Evolutionary conservation across 306 rosid species (phyloP).

Genomic region (Adenanthera pavonina): DNA sequence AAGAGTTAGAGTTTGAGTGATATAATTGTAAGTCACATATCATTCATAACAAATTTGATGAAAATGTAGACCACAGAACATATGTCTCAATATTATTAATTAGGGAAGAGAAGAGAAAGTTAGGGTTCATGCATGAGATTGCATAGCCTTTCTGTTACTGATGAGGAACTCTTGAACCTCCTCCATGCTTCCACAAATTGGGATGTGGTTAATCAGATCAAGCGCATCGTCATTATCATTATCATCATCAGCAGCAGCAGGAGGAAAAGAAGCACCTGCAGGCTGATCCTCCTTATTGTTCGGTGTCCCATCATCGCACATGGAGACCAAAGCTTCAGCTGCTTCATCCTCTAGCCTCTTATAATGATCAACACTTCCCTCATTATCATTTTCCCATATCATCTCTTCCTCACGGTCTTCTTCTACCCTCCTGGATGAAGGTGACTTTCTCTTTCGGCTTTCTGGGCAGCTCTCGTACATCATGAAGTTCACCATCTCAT

Average conservation of each 20-base stretch:
- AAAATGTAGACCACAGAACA: background rate
- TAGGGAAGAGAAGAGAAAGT: background rate
- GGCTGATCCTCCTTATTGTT: background rate
- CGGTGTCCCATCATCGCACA: background rate
- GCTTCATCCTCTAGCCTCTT: background rate
- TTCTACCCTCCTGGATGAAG: background rate
- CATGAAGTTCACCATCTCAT: constrained; percentile 20
- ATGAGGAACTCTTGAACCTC: background rate
- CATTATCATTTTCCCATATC: background rate
- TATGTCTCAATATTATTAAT: background rate
- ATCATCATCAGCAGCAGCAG: background rate
- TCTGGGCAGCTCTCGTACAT: background rate
- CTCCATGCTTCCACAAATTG: background rate
- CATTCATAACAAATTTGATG: too few species aligned
- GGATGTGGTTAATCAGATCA: background rate
- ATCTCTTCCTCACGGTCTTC: background rate
- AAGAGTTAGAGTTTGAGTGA: too few species aligned
- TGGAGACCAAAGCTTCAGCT: background rate
- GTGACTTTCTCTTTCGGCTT: background rate
- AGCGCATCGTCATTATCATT: background rate
- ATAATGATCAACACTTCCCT: background rate
- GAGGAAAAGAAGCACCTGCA: background rate
- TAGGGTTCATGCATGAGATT: background rate
- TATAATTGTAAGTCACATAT: too few species aligned
- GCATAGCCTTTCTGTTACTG: background rate